Evolutionary conservation across 2,329 filamentous ascomycete species (phyloP).

Genomic region (Cytospora mali): DNA sequence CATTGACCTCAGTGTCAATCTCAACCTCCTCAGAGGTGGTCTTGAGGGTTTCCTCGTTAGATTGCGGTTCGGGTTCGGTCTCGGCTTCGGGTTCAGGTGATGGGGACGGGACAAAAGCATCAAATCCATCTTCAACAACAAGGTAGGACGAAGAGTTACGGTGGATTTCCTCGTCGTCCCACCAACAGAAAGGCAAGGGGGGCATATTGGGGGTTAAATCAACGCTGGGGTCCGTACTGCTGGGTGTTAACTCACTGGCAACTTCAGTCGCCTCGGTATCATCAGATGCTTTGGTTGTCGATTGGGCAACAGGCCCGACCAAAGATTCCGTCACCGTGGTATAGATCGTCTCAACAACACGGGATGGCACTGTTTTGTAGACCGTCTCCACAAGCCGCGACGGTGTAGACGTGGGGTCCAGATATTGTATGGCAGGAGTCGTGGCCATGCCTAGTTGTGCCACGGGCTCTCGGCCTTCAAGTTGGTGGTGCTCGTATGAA

Average conservation of each 20-base stretch:
- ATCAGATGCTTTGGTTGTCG: conserved; percentile 9
- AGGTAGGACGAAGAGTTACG: neutral
- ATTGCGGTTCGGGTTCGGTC: conserved; percentile 16
- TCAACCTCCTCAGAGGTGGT: conserved; percentile 13
- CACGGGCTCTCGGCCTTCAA: conserved; percentile 22
- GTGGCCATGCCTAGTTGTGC: conserved; percentile 18
- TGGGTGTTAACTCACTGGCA: conserved; percentile 26
- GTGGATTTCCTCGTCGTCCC: neutral
- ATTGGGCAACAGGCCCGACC: conserved; percentile 9
- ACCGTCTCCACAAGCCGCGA: conserved; percentile 23
- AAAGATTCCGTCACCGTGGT: conserved; percentile 26
- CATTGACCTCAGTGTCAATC: conserved; percentile 1
- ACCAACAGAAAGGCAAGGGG: conserved; percentile 7
- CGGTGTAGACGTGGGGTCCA: conserved; percentile 4
- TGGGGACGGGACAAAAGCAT: conserved; percentile 16
- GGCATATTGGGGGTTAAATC: conserved; percentile 23
- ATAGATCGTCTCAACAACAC: conserved; percentile 28
- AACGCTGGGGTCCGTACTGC: conserved; percentile 24
- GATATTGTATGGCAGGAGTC: conserved; percentile 6
- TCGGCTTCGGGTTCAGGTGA: conserved; percentile 6
- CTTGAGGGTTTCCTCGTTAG: conserved; percentile 25
- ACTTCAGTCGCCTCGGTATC: conserved; percentile 3
- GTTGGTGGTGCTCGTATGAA: conserved; percentile 23
- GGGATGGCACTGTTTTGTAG: conserved; percentile 20
- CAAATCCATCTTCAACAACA: conserved; percentile 8